Conservation (phyloP, 106 monocot genomes). For the Vanilla planifolia region DNA sequence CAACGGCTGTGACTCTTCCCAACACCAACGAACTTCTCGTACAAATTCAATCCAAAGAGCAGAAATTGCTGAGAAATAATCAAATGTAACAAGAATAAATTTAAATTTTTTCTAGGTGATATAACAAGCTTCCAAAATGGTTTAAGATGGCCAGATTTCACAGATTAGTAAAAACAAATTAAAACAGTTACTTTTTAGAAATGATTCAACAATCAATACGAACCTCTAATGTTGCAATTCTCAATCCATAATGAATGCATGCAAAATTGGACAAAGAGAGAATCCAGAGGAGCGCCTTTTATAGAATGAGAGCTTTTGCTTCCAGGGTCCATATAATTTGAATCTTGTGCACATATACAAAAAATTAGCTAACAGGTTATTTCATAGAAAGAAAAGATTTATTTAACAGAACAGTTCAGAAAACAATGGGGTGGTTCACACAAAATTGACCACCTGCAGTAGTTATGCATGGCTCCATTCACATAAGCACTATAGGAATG, state of each 20-base stretch:
- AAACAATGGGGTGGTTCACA: too few species aligned
- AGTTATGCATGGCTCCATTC: too few species aligned
- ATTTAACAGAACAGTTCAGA: too few species aligned
- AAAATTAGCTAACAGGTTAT: not conserved
- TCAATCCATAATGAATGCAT: slow-evolving; percentile 96
- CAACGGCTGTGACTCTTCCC: slow-evolving; percentile 92
- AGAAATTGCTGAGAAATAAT: slow-evolving; percentile 47
- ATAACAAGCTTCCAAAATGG: too few species aligned
- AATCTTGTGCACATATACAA: slow-evolving; percentile 30
- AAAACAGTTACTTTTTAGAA: too few species aligned
- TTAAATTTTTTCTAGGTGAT: not conserved
- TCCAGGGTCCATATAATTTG: slow-evolving; percentile 18
- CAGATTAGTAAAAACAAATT: too few species aligned
- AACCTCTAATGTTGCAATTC: slow-evolving; percentile 86
- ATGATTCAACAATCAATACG: slow-evolving; percentile 6
- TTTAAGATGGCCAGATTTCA: too few species aligned
- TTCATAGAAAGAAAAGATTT: too few species aligned
- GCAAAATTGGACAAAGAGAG: slow-evolving; percentile 95
- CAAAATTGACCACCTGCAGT: too few species aligned
- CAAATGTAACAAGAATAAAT: not conserved
- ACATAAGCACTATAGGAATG: too few species aligned
- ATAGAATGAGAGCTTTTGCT: slow-evolving; percentile 52
- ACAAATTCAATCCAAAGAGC: slow-evolving; percentile 96
- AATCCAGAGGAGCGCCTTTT: slow-evolving; percentile 82
- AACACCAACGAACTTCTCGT: slow-evolving; percentile 96